Conservation (phyloP, 805 yeast species). For the Myxozyma monticola region DNA sequence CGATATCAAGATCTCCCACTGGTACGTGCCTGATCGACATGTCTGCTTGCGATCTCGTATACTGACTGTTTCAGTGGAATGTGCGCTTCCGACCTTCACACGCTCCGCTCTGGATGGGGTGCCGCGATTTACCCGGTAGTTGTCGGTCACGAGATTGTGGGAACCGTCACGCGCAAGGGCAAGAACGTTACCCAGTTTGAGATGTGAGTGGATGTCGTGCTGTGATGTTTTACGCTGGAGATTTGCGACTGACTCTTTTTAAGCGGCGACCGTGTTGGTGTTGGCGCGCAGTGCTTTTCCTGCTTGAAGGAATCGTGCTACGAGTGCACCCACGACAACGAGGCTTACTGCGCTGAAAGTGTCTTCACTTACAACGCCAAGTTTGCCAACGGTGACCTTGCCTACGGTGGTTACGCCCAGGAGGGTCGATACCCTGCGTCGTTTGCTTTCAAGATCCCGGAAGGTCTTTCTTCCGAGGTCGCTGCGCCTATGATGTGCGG, state of each 20-base stretch:
- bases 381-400: constrained; percentile 26
- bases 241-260: neutral
- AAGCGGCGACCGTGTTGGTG: constrained; percentile 72
- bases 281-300: constrained; percentile 68
- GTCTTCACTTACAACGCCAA: constrained; percentile 53
- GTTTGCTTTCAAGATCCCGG: constrained; percentile 66
- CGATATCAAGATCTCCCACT: constrained; percentile 29
- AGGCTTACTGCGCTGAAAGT: constrained; percentile 53
- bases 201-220: constrained; percentile 34
- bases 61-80: constrained; percentile 38
- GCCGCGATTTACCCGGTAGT: constrained; percentile 40
- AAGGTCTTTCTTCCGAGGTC: constrained; percentile 48
- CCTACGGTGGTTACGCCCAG: constrained; percentile 65
- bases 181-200: constrained; percentile 49
- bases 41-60: neutral
- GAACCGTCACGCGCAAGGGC: constrained; percentile 49
- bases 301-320: constrained; percentile 56
- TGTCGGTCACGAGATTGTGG: constrained; percentile 53
- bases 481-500: constrained; percentile 80
- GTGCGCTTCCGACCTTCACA: constrained; percentile 64
- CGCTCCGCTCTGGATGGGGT: constrained; percentile 56
- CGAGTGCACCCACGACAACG: constrained; percentile 56
- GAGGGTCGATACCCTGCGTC: constrained; percentile 59
- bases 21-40: constrained; percentile 15
- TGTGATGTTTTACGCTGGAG: no score